Evolutionary conservation across 73 alveolate genomes (phyloP).

Genomic region (Symbiodinium natans): DNA sequence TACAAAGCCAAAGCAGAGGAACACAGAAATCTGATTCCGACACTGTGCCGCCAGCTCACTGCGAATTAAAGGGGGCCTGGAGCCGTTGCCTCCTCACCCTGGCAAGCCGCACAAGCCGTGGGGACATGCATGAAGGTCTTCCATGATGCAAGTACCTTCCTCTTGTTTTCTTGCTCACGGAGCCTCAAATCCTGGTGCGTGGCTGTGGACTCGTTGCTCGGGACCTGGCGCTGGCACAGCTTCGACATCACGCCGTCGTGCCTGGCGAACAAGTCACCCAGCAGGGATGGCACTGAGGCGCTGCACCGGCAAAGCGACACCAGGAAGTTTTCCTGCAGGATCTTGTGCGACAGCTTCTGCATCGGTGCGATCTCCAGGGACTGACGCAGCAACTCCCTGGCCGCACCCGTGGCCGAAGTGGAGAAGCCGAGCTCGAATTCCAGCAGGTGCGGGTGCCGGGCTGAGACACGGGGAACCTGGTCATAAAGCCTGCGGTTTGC

Average conservation of each 20-base stretch:
- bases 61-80: not conserved
- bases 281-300: not conserved
- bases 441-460: conserved; percentile 53
- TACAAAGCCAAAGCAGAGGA: not conserved
- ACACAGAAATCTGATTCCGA: not conserved
- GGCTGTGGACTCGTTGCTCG: not conserved
- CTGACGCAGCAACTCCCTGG: not conserved
- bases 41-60: not conserved
- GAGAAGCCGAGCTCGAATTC: conserved; percentile 58
- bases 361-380: conserved; percentile 39
- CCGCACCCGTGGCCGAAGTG: not conserved
- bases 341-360: conserved; percentile 72
- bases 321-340: conserved; percentile 16
- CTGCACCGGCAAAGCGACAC: not conserved
- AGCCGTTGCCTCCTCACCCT: not conserved
- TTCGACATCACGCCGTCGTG: not conserved
- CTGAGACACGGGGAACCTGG: conserved; percentile 44
- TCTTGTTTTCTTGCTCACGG: not conserved
- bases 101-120: no score
- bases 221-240: not conserved
- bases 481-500: not conserved
- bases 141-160: not conserved
- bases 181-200: not conserved
- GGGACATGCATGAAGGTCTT: not conserved
- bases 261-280: not conserved